Evolutionary conservation across 371 early-diverging fungal genomes (phyloP).

Genomic region (Actinomortierella wolfii): DNA sequence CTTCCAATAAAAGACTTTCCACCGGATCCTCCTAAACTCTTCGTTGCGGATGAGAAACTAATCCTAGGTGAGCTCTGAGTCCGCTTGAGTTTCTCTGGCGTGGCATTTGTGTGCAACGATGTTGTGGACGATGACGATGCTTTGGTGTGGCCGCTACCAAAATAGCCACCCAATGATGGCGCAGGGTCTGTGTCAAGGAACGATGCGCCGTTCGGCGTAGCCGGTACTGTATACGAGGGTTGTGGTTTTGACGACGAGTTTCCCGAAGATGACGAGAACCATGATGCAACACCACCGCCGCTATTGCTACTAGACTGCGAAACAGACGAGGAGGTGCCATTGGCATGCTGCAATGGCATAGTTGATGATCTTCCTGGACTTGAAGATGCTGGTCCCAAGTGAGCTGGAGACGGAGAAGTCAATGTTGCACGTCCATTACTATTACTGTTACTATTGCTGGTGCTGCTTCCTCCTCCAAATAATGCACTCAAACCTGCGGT

Average conservation of each 20-base stretch:
- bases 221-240: too few relatives aligned
- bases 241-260: constrained; percentile 1
- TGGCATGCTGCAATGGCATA: background rate
- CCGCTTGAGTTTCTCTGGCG: constrained; percentile 35
- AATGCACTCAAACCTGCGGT: constrained; percentile 13
- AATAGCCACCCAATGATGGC: background rate
- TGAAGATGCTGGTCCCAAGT: background rate
- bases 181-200: background rate
- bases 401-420: constrained; percentile 4
- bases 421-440: background rate
- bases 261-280: background rate
- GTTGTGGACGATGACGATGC: constrained; percentile 8
- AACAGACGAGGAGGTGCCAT: too few relatives aligned
- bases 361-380: background rate
- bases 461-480: constrained; percentile 14
- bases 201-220: too few relatives aligned
- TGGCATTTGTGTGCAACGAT: constrained; percentile 21
- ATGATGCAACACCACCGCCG: too few relatives aligned
- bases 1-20: constrained; percentile 44
- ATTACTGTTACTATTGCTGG: background rate
- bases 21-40: constrained; percentile 35
- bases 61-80: constrained; percentile 44
- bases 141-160: constrained; percentile 5
- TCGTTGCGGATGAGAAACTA: constrained; percentile 33
- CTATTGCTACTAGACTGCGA: too few relatives aligned